phyloP scores from a whole-genome alignment of 2,329 filamentous ascomycete genomes.

The Diaporthe nobilis region DNA sequence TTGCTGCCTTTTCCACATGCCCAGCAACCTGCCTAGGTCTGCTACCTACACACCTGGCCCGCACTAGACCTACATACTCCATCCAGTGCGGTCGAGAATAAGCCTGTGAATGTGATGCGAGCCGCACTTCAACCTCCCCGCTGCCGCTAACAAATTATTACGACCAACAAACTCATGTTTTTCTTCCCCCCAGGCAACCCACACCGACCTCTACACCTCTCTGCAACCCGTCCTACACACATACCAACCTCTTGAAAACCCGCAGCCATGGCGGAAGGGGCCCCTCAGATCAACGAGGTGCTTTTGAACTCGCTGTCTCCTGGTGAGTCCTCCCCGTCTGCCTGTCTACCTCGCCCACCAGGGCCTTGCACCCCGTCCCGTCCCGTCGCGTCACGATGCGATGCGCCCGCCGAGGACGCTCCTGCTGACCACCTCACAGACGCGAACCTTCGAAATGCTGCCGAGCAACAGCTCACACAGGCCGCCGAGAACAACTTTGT shows the following conservation, averaged over 20 bases:
- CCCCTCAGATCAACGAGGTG: conserved; percentile 96
- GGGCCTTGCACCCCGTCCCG: conserved; percentile 39
- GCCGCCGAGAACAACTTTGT: conserved; percentile 97
- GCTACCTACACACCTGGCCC: neutral
- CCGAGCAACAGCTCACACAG: conserved; percentile 93
- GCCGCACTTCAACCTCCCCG: conserved; percentile 40
- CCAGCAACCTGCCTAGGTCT: neutral
- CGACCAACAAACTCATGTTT: conserved; percentile 42
- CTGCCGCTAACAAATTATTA: conserved; percentile 41
- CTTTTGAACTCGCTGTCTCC: conserved; percentile 96
- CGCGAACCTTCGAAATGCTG: conserved; percentile 88
- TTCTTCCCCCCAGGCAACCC: conserved; percentile 40
- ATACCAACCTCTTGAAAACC: conserved; percentile 31
- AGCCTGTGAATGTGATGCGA: conserved; percentile 38
- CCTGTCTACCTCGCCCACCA: conserved; percentile 18
- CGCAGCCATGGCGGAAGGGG: conserved; percentile 74
- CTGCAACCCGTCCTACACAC: conserved; percentile 48
- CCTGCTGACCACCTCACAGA: conserved; percentile 69
- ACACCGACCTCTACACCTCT: conserved; percentile 31
- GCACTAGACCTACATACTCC: neutral
- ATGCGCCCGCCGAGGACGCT: conserved; percentile 39
- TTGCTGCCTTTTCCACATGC: conserved; percentile 31
- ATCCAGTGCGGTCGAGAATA: conserved; percentile 19
- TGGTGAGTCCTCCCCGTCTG: conserved; percentile 71
- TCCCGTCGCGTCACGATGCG: conserved; percentile 41